Percentiles rank a stretch among this genome's conserved stretches.
phyloP scores from a whole-genome alignment of 1,139 yeast species.

The Nakaseomyces delphensis region DNA sequence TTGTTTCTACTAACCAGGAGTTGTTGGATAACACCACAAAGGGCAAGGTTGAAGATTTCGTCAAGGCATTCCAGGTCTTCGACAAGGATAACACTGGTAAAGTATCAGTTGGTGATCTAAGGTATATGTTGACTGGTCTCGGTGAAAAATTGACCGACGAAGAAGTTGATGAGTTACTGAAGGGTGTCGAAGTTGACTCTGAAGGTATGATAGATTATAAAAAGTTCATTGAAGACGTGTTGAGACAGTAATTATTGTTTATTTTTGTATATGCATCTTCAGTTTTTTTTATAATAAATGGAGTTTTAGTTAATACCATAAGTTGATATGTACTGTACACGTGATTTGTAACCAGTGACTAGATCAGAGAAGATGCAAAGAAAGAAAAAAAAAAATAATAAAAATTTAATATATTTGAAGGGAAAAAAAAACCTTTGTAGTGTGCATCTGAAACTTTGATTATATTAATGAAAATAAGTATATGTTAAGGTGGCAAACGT shows the following conservation, averaged over 20 bases:
- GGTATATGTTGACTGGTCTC: conserved; percentile 85
- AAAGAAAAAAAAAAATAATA: no score
- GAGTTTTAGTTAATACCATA: not conserved
- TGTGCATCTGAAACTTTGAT: no score
- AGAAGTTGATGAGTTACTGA: conserved; percentile 91
- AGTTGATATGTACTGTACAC: no score
- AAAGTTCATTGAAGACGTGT: conserved; percentile 85
- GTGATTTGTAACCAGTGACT: not conserved
- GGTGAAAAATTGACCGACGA: conserved; percentile 86
- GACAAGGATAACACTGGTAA: conserved; percentile 94
- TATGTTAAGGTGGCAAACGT: conserved; percentile 3
- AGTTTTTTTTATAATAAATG: no score
- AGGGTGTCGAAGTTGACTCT: conserved; percentile 87
- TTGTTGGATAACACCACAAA: conserved; percentile 28
- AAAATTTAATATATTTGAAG: no score
- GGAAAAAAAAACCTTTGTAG: not conserved
- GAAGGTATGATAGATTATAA: conserved; percentile 95
- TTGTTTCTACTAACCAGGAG: conserved; percentile 23
- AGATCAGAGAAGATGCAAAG: not conserved
- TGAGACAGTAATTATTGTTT: conserved; percentile 68
- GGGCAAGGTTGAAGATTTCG: conserved; percentile 62
- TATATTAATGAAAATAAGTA: not conserved
- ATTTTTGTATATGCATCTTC: no score
- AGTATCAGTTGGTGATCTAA: conserved; percentile 93
- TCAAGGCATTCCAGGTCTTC: conserved; percentile 95